A percentile compares a stretch with the other conserved stretches of the same genome.
phyloP scores from a whole-genome alignment of 2,329 filamentous ascomycete species.

The Nemania serpens region DNA sequence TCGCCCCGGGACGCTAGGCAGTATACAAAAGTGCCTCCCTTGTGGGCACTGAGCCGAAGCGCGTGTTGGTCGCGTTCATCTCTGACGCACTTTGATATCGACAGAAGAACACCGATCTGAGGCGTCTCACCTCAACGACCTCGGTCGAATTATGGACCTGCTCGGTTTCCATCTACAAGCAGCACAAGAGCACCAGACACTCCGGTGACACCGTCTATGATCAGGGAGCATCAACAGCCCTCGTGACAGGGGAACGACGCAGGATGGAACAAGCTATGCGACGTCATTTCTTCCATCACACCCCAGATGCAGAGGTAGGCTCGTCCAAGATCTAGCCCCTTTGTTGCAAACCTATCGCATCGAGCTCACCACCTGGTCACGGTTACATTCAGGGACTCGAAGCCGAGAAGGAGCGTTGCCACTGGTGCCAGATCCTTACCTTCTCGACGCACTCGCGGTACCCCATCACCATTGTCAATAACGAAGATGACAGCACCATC shows the following conservation, averaged over 20 bases:
- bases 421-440: constrained; percentile 64
- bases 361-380: not conserved
- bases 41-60: not conserved
- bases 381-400: constrained; percentile 40
- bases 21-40: too few species aligned
- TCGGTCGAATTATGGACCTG: constrained; percentile 18
- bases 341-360: not conserved
- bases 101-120: not conserved
- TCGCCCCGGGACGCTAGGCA: not conserved
- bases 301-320: constrained; percentile 43
- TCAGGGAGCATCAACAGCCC: too few species aligned
- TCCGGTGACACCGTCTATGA: not conserved
- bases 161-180: not conserved
- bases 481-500: constrained; percentile 58
- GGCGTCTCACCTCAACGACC: not conserved
- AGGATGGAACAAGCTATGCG: constrained; percentile 53
- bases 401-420: constrained; percentile 53
- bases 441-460: constrained; percentile 54
- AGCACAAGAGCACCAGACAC: constrained; percentile 4
- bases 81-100: not conserved
- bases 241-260: too few species aligned
- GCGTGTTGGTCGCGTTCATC: not conserved
- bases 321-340: constrained; percentile 26
- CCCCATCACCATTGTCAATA: constrained; percentile 69
- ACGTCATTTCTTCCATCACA: constrained; percentile 56